These are phyloP conservation scores for Termitomyces bulborhizus DNA, from an alignment of 768 basidiomycete species.

Conservation along the genomic window DNA sequence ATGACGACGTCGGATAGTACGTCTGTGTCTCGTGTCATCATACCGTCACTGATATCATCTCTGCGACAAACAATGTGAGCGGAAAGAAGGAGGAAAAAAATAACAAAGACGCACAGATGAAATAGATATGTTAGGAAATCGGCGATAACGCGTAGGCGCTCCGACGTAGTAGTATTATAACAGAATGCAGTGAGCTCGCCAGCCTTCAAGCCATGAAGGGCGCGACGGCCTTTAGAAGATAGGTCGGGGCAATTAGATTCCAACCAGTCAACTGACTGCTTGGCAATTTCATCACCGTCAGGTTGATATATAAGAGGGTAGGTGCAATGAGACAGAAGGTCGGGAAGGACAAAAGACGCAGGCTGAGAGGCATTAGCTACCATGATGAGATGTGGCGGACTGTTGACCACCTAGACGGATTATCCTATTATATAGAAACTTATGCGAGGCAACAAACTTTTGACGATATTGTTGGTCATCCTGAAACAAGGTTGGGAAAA, in stretches of 20 bases:
- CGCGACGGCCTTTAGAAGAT: conserved; percentile 34
- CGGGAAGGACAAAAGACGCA: conserved; percentile 41
- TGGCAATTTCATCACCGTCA: conserved; percentile 39
- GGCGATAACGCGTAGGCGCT: conserved; percentile 56
- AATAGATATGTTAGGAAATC: conserved; percentile 66
- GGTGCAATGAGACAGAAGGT: conserved; percentile 46
- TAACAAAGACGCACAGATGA: conserved; percentile 34
- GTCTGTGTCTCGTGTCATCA: conserved; percentile 59
- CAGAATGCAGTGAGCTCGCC: conserved; percentile 63
- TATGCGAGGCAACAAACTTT: too few relatives aligned
- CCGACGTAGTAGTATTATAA: conserved; percentile 49
- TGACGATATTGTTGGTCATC: too few relatives aligned
- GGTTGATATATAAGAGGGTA: conserved; percentile 39
- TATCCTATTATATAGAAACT: background rate
- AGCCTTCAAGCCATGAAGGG: conserved; percentile 54
- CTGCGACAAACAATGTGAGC: conserved; percentile 17
- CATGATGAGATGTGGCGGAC: background rate
- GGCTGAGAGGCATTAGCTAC: background rate
- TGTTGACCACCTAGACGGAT: background rate
- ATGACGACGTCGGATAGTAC: conserved; percentile 60
- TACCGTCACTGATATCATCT: conserved; percentile 76
- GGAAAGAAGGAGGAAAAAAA: conserved; percentile 2
- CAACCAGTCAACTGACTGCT: conserved; percentile 44
- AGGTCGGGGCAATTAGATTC: conserved; percentile 40
- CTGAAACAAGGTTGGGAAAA: too few relatives aligned